Evolutionary conservation across 1,139 yeast genomes (phyloP), one percentile per base, ranked within the genome.

Genomic region (Meyerozyma guilliermondii): DNA sequence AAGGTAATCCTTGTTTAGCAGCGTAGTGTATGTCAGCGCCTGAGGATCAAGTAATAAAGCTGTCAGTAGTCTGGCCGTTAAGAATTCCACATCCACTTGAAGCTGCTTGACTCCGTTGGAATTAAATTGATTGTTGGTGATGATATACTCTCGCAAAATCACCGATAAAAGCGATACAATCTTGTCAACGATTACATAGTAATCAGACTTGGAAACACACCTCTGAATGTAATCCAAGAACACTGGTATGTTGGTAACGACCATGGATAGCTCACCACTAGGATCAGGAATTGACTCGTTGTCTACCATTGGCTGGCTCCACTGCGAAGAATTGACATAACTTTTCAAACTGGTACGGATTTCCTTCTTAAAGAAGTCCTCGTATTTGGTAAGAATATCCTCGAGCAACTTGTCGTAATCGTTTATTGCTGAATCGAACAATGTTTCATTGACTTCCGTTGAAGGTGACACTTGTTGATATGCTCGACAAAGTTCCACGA

Each of bases 71-170:
- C 63, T 50, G 2, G 59, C 54, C 50, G 72, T 67, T n/a, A 84
- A 47, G 31, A 70, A 69, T 1, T 62, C 58, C 31, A 83, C 65
- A 57, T 87, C 95, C 4, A 58, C 50, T 6, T 64, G 56, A 18
- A 88, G 65, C 54, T 84, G 91, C 7, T 53, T 51, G 1, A 81
- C 74, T 0, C 95, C 95, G 1, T 49, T 40, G 11, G 53, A 49
- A 37, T 74, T 75, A 60, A 88, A 88, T 48, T 70, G 75, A 56
- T 84, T 84, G 41, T 81, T 76, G 47, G 83, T 80, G 39, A 85
- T 66, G 39, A 85, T 71, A 43, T 78, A 77, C 49, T 81, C 84
- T 53, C 73, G 68, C 47, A 82, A 60, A 38, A 79, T 71, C 24
- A 63, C 62, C 8, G 81, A 74, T 22, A 85, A 53, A 1, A 71